Evolutionary conservation across 345 rosid species (phyloP), one percentile per base, ranked within the genome.

Genomic region (Alliaria petiolata): DNA sequence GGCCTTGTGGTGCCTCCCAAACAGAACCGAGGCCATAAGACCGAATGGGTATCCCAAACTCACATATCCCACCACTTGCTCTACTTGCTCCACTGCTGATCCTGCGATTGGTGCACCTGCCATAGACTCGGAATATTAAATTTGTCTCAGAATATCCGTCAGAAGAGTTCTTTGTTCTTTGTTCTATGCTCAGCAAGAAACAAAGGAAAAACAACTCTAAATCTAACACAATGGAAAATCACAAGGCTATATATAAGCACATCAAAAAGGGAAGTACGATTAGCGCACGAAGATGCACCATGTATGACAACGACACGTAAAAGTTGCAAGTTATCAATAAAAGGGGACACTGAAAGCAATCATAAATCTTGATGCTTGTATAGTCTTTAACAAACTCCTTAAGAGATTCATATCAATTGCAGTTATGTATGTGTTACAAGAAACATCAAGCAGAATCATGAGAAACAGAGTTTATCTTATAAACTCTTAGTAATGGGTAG

Each of bases 71-170:
- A 87, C 85, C 6, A 85, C 93, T 72, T 87, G 86, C 57, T 87
- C 79, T 6, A 95, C 65, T 78, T 90, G 81, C 39, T 92, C 89
- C 12, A 88, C 91, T 4, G 97, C 96, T 7, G 99, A 90, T 39
- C 99, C 99, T 34, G 97, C 90, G 44, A 95, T 90, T 6, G 98
- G 92, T 20, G 99, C 93, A 55, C 99, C 98, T 95, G 86, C 56
- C 50, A 69, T n/a, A 19, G 38, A n/a, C 2, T 52, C 38, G 17
- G 11, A 31, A 53, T 65, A 42, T 68, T 16, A 26, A 28, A 22
- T 26, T 13, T 15, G 57, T 69, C 65, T 12, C 7, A 17, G 39
- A 19, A 44, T 56, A 20, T 43, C 50, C 25, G 17, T 45, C 50
- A 45, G 12, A 34, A 10, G 26, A 45, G 22, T 35, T 8, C 4